Evolutionary conservation across 768 basidiomycete species (phyloP), one percentile per base, ranked within the genome.

Genomic region (Panus rudis): DNA sequence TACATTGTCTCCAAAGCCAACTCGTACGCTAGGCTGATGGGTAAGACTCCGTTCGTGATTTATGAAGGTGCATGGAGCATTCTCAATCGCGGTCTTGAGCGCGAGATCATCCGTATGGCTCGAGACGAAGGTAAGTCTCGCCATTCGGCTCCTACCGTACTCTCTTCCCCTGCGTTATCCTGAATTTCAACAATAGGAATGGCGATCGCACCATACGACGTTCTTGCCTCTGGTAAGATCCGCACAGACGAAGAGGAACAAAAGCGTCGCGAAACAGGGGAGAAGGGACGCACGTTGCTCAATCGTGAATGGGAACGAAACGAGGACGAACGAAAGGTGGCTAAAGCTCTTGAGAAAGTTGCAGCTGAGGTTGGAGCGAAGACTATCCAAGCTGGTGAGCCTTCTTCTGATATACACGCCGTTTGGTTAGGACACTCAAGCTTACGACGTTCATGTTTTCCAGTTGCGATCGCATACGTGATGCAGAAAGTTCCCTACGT

Each of bases 401-500:
- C 8, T 3, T 8, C 4, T 4, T 17, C 3, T 11, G n/a, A n/a
- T 30, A n/a, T 30, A 10, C 28, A 30, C 28, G 10, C 28, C n/a
- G 10, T 10, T 30, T 30, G 28, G 10, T 5, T 13, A 30, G n/a
- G 10, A 10, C n/a, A n/a, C n/a, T 30, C 10, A 30, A 10, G 10
- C n/a, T 10, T 30, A 10, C 28, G n/a, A 10, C 10, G 10, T n/a
- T 10, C 10, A 10, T n/a, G n/a, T 30, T n/a, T 30, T n/a, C 10
- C 12, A 69, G 71, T 74, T 4, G 71, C 72, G 4, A 69, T 77
- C 43, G 70, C 72, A 10, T 75, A 75, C 45, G 58, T 76, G 8
- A 56, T 77, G 54, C 69, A 73, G 16, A 78, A 76, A 53, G 61
- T 67, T 4, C 67, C 68, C 0, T 71, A 63, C 40, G 70, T 72